Percentiles rank a stretch among this genome's conserved stretches.
Conservation (phyloP, 1,139 yeast species). For the Pichia sp. region DNA sequence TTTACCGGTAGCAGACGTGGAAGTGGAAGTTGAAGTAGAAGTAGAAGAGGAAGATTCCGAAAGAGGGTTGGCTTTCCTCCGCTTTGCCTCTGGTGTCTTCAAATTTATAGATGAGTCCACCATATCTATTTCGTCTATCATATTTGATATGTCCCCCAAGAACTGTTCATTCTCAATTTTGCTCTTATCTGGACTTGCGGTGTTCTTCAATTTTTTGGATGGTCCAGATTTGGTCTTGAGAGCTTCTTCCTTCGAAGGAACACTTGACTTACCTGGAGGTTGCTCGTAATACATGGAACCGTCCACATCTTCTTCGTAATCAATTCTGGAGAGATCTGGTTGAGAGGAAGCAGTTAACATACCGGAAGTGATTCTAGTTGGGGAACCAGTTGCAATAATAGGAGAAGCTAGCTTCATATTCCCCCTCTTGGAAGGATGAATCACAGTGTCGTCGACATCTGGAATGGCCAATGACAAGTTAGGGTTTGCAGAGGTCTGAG, state of each 20-base stretch:
- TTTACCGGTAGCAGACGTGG: no score
- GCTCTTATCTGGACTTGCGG: no score
- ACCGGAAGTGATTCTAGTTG: slow-evolving; percentile 57
- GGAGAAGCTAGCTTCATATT: slow-evolving; percentile 24
- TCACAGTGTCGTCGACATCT: slow-evolving; percentile 17
- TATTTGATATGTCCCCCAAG: no score
- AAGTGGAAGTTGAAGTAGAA: no score
- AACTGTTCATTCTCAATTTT: no score
- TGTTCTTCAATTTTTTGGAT: no score
- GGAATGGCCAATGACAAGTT: slow-evolving; percentile 21
- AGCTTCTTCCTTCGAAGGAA: not conserved
- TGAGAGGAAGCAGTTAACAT: slow-evolving; percentile 37
- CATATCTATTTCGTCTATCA: no score
- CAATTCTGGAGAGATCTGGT: slow-evolving; percentile 27
- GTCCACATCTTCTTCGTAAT: slow-evolving; percentile 15
- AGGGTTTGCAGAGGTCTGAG: slow-evolving; percentile 5
- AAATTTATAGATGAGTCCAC: no score
- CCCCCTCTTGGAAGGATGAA: slow-evolving; percentile 22
- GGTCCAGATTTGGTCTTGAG: not conserved
- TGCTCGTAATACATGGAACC: slow-evolving; percentile 7
- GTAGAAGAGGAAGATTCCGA: no score
- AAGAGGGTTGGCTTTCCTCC: no score
- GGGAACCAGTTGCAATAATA: slow-evolving; percentile 30
- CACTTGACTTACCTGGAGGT: not conserved
- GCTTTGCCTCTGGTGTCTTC: no score